Base-by-base conservation (phyloP, 116 monocot genomes). In the Cymodocea nodosa region DNA sequence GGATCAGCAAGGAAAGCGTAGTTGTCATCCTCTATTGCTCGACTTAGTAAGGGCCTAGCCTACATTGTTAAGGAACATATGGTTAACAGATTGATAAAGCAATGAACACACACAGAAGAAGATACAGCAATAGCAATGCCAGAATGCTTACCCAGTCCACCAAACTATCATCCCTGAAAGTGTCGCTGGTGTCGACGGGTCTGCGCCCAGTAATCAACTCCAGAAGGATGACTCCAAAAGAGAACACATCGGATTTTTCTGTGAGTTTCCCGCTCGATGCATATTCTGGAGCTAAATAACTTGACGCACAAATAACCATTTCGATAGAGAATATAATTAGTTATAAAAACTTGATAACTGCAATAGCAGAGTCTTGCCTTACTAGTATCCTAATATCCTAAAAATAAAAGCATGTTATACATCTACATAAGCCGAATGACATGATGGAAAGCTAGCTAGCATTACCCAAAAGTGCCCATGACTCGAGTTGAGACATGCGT, bases 381-480 rank as follows among this genome's bases (percentile, higher is more conserved):
- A 44, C 5, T 44, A 44, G 11, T 44, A 4, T 11, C 44, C 44
- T 44, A 44, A 11, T 8, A 3, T 1, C 44, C 6, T 8, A 8
- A 11, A 11, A 44, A 8, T 11, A 11, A 44, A 8, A 44, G 11
- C 44, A 6, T 44, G 44, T 8, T 44, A 44, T 11, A 44, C 44
- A 37, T 37, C 37, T 37, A 37, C 37, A 37, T 6, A 37, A 44
- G 44, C 44, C 44, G 5, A 44, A 44, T 11, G 11, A 44, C 44
- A 3, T 11, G 11, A 44, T 44, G 44, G 44, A 44, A 44, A 44
- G 5, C 44, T 44, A 44, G 5, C 44, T 44, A 11, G n/a, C 22
- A 50, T 74, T 70, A 92, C 92, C 69, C 69, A 35, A 68, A 68
- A 18, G 68, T 68, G 2, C 68, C 68, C 68, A 68, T 68, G 35